Evolutionary conservation across 2,329 filamentous ascomycete species (phyloP).

Genomic region (Sclerotinia subarctica): DNA sequence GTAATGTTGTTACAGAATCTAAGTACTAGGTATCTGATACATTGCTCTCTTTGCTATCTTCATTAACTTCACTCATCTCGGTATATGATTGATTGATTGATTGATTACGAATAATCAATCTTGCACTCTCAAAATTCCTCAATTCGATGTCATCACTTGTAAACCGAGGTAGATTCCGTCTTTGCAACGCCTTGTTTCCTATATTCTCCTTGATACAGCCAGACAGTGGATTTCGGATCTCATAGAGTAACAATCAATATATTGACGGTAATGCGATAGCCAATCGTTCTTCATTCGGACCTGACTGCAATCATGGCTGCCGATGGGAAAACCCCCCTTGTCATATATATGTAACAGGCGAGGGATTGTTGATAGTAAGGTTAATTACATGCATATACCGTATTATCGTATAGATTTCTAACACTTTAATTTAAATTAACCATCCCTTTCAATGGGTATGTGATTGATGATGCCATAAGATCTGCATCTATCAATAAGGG

Average conservation of each 20-base stretch:
- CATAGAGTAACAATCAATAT: slow-evolving; percentile 11
- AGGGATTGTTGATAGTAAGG: neutral
- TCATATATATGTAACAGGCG: slow-evolving; percentile 15
- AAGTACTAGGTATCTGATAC: neutral
- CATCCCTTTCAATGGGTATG: neutral
- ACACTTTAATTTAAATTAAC: neutral
- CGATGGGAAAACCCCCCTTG: slow-evolving; percentile 3
- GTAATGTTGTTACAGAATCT: slow-evolving; percentile 4
- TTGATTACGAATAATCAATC: neutral
- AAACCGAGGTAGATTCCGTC: neutral
- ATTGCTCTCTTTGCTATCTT: neutral
- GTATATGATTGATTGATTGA: slow-evolving; percentile 6
- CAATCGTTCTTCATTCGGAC: slow-evolving; percentile 16
- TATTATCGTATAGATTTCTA: neutral
- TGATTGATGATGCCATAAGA: neutral
- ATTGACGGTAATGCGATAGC: neutral
- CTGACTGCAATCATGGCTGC: slow-evolving; percentile 8
- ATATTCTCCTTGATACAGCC: neutral
- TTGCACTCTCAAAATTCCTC: neutral
- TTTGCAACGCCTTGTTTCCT: slow-evolving; percentile 11
- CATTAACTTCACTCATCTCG: neutral
- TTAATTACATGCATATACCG: neutral
- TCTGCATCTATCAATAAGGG: neutral
- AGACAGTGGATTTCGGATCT: slow-evolving; percentile 6
- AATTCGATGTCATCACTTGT: neutral